Evolutionary conservation across 768 basidiomycete species (phyloP).

Genomic region (Hypsizygus marmoreus): DNA sequence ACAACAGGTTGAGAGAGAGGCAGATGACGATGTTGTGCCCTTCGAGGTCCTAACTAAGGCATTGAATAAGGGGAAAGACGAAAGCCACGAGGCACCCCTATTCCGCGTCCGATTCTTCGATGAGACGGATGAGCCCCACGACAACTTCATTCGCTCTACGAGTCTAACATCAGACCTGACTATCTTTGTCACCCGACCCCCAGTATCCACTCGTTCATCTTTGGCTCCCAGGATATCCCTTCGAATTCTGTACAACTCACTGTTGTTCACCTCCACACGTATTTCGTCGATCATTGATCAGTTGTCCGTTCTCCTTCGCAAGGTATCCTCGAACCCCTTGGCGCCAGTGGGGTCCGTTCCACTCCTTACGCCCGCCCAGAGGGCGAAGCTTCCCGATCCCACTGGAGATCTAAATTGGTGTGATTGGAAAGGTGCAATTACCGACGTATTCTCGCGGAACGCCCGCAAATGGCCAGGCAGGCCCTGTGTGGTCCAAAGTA

Average conservation of each 20-base stretch:
- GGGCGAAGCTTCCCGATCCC: conserved; percentile 75
- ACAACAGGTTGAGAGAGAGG: conserved; percentile 81
- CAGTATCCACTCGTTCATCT: conserved; percentile 65
- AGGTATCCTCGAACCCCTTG: conserved; percentile 67
- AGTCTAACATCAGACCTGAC: conserved; percentile 91
- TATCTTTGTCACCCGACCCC: conserved; percentile 79
- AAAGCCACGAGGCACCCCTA: conserved; percentile 61
- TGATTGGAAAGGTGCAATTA: conserved; percentile 96
- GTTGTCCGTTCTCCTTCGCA: conserved; percentile 74
- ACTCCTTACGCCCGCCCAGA: conserved; percentile 73
- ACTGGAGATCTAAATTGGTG: conserved; percentile 93
- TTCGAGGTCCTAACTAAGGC: conserved; percentile 76
- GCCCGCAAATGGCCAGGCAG: conserved; percentile 77
- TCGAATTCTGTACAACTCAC: conserved; percentile 90
- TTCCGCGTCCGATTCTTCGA: conserved; percentile 98
- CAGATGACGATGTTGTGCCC: conserved; percentile 78
- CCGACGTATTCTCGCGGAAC: conserved; percentile 90
- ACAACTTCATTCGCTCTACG: conserved; percentile 76
- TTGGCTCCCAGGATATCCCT: conserved; percentile 77
- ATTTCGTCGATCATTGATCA: conserved; percentile 84
- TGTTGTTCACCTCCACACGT: conserved; percentile 81
- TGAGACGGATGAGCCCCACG: conserved; percentile 75
- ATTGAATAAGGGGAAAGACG: conserved; percentile 66
- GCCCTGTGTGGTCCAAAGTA: conserved; percentile 86
- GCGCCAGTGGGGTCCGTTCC: conserved; percentile 78